Evolutionary conservation across 257 asterid species (phyloP).

Genomic region (Gardenia jasminoides): DNA sequence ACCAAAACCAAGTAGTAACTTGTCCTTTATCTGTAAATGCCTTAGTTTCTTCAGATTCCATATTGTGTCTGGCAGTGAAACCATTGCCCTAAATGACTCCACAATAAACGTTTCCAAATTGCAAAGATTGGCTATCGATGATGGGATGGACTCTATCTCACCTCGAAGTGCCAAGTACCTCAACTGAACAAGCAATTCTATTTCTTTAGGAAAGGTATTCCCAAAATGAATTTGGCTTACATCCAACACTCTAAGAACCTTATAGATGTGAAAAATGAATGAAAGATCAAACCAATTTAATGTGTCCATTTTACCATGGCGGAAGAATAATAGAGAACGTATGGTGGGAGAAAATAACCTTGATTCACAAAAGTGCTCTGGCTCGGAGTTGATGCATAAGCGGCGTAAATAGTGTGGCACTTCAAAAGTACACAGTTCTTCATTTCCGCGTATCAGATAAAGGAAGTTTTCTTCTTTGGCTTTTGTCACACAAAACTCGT

Average conservation of each 20-base stretch:
- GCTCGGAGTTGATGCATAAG: too few species aligned
- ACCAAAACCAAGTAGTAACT: too few species aligned
- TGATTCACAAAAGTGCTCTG: not conserved
- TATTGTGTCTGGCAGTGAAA: not conserved
- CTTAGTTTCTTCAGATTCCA: constrained; percentile 1
- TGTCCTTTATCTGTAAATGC: not conserved
- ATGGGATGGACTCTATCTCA: not conserved
- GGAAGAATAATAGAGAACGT: constrained; percentile 9
- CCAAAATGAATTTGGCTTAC: not conserved
- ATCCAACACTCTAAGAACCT: constrained; percentile 5
- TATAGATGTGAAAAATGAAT: not conserved
- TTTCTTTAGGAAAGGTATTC: not conserved
- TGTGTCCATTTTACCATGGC: not conserved
- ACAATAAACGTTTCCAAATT: not conserved
- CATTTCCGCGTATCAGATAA: too few species aligned
- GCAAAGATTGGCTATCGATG: not conserved
- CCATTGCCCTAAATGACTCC: not conserved
- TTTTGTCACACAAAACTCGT: too few species aligned
- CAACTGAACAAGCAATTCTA: constrained; percentile 10
- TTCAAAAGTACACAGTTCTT: too few species aligned
- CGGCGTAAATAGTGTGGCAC: too few species aligned
- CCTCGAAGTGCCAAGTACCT: constrained; percentile 1
- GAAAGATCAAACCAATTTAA: not conserved
- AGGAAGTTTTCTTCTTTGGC: too few species aligned
- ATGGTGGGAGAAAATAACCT: not conserved